Evolutionary conservation across 345 rosid genomes (phyloP).

Genomic region (Iberis pinnata): DNA sequence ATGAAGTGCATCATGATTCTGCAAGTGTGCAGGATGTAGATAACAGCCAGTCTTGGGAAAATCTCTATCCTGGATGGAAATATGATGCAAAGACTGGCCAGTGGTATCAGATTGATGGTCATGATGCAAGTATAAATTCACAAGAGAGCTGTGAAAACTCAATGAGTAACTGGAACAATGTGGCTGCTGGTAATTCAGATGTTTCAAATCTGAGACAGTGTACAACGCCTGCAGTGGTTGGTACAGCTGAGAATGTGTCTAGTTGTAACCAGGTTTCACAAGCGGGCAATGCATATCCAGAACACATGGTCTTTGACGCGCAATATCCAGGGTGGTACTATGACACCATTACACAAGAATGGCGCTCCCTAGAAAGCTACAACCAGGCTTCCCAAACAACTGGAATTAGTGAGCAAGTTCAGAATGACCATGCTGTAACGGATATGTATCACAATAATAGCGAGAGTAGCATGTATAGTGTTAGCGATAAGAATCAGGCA

Average conservation of each 20-base stretch:
- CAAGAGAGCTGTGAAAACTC: constrained; percentile 34
- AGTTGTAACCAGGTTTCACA: constrained; percentile 64
- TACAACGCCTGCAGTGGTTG: constrained; percentile 45
- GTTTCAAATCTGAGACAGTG: constrained; percentile 55
- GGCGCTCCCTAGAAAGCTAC: constrained; percentile 66
- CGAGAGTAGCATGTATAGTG: constrained; percentile 32
- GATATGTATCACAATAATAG: constrained; percentile 33
- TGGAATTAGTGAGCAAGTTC: constrained; percentile 39
- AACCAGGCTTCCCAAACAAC: constrained; percentile 44
- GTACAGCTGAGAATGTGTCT: constrained; percentile 50
- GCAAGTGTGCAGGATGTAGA: constrained; percentile 44
- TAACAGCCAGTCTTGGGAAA: constrained; percentile 66
- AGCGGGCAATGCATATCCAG: constrained; percentile 68
- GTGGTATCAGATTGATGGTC: constrained; percentile 71
- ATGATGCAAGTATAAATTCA: constrained; percentile 24
- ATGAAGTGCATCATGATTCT: constrained; percentile 22
- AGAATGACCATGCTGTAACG: constrained; percentile 42
- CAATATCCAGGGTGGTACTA: constrained; percentile 96
- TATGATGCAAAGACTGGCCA: constrained; percentile 62
- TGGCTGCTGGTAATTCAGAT: constrained; percentile 43
- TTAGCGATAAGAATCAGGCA: constrained; percentile 37
- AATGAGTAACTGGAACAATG: constrained; percentile 38
- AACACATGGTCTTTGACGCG: constrained; percentile 79
- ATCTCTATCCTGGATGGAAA: constrained; percentile 87
- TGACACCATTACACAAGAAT: constrained; percentile 60